A percentile compares a stretch with the other conserved stretches of the same genome.
phyloP scores from a whole-genome alignment of 2,329 filamentous ascomycete genomes.

The Elsinoe australis region DNA sequence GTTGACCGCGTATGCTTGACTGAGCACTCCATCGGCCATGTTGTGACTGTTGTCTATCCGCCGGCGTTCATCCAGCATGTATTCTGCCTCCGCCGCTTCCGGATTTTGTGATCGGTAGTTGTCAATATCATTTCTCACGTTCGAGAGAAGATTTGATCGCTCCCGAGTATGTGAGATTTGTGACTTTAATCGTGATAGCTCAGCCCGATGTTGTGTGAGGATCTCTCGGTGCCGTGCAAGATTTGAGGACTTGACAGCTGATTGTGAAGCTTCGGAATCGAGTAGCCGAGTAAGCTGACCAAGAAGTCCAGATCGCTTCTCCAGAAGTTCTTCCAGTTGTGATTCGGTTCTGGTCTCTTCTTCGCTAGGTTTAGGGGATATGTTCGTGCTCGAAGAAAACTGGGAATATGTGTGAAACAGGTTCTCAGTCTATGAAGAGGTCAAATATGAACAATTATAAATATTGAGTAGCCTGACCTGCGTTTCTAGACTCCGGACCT shows the following conservation, averaged over 20 bases:
- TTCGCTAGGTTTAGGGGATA: constrained; percentile 74
- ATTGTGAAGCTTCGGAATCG: constrained; percentile 86
- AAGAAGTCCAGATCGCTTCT: constrained; percentile 78
- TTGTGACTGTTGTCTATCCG: constrained; percentile 84
- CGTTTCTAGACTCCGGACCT: constrained; percentile 78
- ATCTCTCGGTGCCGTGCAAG: constrained; percentile 85
- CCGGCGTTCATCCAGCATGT: constrained; percentile 86
- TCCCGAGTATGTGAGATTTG: constrained; percentile 72
- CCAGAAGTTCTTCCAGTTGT: constrained; percentile 75
- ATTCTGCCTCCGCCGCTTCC: constrained; percentile 79
- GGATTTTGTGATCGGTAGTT: constrained; percentile 74
- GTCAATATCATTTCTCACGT: constrained; percentile 85
- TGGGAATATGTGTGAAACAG: constrained; percentile 83
- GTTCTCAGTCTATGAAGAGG: constrained; percentile 64
- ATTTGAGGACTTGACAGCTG: constrained; percentile 95
- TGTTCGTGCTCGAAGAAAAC: constrained; percentile 70
- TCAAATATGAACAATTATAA: neutral
- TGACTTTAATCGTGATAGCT: constrained; percentile 66
- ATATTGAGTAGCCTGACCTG: constrained; percentile 57
- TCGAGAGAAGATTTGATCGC: constrained; percentile 80
- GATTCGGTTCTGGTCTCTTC: constrained; percentile 74
- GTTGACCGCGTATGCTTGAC: constrained; percentile 93
- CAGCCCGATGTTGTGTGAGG: constrained; percentile 75
- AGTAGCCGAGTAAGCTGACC: constrained; percentile 78
- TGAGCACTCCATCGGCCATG: constrained; percentile 82